Evolutionary conservation across 2,329 filamentous ascomycete genomes (phyloP).

Genomic region (Trichoderma pleuroti): DNA sequence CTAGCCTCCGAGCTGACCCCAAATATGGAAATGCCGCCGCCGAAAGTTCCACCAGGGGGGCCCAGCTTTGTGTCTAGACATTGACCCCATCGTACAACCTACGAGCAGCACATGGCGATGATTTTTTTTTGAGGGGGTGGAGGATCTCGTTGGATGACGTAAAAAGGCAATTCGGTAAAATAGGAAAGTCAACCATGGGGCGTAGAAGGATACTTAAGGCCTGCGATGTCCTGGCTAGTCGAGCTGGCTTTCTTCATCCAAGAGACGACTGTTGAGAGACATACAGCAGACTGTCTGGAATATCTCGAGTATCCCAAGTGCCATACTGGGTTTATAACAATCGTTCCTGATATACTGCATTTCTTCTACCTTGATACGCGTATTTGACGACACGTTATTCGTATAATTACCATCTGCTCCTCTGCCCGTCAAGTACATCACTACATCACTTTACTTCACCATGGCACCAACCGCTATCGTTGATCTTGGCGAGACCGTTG

Average conservation of each 20-base stretch:
- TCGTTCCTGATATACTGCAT: too few species aligned
- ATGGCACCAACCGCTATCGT: conserved; percentile 29
- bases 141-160: conserved; percentile 6
- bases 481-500: conserved; percentile 16
- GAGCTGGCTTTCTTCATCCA: background rate
- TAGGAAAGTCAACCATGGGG: background rate
- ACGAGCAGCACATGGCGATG: background rate
- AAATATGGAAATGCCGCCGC: conserved; percentile 13
- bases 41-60: conserved; percentile 3
- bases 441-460: background rate
- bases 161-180: conserved; percentile 4
- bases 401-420: background rate
- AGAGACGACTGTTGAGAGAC: background rate
- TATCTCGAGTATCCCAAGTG: background rate
- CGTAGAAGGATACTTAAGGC: conserved; percentile 10
- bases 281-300: background rate
- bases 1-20: background rate
- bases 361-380: background rate
- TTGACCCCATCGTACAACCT: conserved; percentile 12
- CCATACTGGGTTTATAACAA: background rate
- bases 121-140: conserved; percentile 15
- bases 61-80: background rate
- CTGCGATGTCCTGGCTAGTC: background rate
- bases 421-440: background rate
- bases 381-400: background rate